Base-by-base conservation (phyloP, 139 green algal species). In the Micromonas commoda region DNA sequence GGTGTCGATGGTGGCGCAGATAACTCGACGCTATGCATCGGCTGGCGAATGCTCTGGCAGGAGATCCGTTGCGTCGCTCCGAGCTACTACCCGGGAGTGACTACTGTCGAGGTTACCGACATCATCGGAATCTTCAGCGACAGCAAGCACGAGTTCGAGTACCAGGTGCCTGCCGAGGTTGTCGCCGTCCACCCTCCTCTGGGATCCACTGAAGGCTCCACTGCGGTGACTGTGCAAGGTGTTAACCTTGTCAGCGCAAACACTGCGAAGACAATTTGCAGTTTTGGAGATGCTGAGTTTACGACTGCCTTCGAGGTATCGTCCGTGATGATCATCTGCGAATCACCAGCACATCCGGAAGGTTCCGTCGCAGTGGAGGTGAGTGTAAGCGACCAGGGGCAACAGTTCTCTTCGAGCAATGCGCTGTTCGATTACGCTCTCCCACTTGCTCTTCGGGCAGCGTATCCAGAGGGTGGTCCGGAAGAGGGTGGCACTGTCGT, bases 261-360 rank as follows among this genome's bases (percentile, higher is more conserved):
- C n/a, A n/a, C n/a, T n/a, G n/a, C n/a, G n/a, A n/a, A n/a, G n/a
- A 76, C 39, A 19, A 33, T 34, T 3, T 76, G 37, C 33, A 21
- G 29, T 24, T 64, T 33, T 37, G 69, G 60, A 9, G 5, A 13
- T 24, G 9, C 60, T 9, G 60, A 32, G 24, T 16, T 23, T 16
- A 68, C 60, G 60, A 68, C 24, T 19, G 69, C 34, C 9, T 32
- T 20, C 16, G 29, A 29, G 6, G 69, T 76, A 19, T 64, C 69
- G 20, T 64, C 69, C 4, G 19, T 37, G 37, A 28, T 76, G 34
- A 53, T 76, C 35, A 32, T 63, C 23, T 76, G 69, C 69, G 32
- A 76, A 63, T 28, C 37, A 5, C 34, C 35, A 16, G 28, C 34
- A 19, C 69, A 76, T 37, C 16, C 26, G 3, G 35, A 61, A 13